Base-by-base conservation (phyloP, 139 green algal species). In the Chlamydomonas eustigma region DNA sequence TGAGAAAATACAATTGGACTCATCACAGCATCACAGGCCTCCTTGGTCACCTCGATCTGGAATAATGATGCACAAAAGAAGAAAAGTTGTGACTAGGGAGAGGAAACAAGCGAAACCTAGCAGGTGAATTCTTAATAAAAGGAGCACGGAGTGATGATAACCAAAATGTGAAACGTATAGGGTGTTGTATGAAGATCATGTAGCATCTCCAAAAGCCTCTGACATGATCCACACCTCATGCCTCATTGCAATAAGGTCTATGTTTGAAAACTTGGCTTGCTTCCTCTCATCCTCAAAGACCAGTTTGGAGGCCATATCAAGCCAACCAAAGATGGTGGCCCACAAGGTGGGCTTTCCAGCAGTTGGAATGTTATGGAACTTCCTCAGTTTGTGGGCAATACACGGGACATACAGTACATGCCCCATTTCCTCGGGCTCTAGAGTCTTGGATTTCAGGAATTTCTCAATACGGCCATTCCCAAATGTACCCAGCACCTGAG, bases 391-490 rank as follows among this genome's bases (percentile, higher is more conserved):
- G 1, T 25, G 50, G 0, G 93, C 91, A 39, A 97, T 94, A 39
- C 78, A 76, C 12, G 79, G 74, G 0, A 88, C 78, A 51, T 87
- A 87, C 2, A 31, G 12, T 1, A 80, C 74, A 50, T 82, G 39
- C 2, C 65, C 75, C 86, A 97, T 92, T n/a, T 97, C 81, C 25
- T 87, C 58, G 1, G 89, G 87, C 28, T 81, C 78, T 24, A 97
- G 71, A 1, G 85, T 88, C 32, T 79, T 76, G 70, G 81, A 81
- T 5, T 80, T 44, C 33, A 97, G 79, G 67, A 91, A 97, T 32
- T 80, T 67, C 78, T 97, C 93, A 1, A 97, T 85, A 2, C 93
- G 81, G 0, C 93, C 93, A 73, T 96, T 97, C 25, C 8, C 58
- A 80, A 97, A 97, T 0, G 86, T 81, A 0, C 75, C 90, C 34